These are phyloP conservation scores for Penicillium glabrum DNA, from an alignment of 2,329 filamentous ascomycete species.

Conservation along the genomic window DNA sequence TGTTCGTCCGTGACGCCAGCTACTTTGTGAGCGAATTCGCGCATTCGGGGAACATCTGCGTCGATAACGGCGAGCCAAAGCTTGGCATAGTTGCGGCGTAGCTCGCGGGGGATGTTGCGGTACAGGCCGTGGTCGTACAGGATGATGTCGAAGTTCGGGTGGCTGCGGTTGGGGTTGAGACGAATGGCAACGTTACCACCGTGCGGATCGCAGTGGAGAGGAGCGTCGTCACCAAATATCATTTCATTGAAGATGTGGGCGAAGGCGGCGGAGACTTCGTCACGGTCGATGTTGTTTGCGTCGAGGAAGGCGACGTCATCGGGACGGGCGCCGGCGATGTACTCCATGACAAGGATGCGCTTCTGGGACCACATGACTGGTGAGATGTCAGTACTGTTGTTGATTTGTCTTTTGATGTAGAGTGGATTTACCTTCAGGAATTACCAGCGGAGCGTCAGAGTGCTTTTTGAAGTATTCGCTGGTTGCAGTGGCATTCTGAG, in stretches of 20 bases:
- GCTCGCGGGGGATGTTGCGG: slow-evolving; percentile 76
- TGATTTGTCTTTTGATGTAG: neutral
- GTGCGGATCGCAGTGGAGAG: slow-evolving; percentile 94
- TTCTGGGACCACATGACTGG: slow-evolving; percentile 81
- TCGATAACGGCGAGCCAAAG: slow-evolving; percentile 97
- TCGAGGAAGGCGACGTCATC: slow-evolving; percentile 90
- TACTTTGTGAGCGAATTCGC: slow-evolving; percentile 82
- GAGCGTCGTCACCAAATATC: slow-evolving; percentile 89
- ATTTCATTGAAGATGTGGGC: slow-evolving; percentile 98
- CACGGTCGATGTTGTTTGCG: slow-evolving; percentile 80
- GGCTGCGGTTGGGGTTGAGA: slow-evolving; percentile 62
- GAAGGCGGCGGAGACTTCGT: slow-evolving; percentile 89
- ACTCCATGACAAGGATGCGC: slow-evolving; percentile 93
- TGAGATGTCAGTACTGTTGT: slow-evolving; percentile 13
- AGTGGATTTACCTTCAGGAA: slow-evolving; percentile 61
- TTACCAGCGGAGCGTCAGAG: slow-evolving; percentile 75
- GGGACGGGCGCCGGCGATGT: slow-evolving; percentile 78
- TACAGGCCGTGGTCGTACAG: slow-evolving; percentile 97
- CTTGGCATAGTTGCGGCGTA: slow-evolving; percentile 88
- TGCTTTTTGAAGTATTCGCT: slow-evolving; percentile 77
- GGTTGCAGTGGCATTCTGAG: slow-evolving; percentile 75
- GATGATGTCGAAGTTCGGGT: slow-evolving; percentile 88
- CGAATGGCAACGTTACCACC: slow-evolving; percentile 94
- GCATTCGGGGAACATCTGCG: slow-evolving; percentile 81
- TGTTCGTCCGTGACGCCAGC: slow-evolving; percentile 85